Percentiles rank a stretch among this genome's conserved stretches.
phyloP scores from a whole-genome alignment of 345 rosid genomes.

The Populus deltoides region DNA sequence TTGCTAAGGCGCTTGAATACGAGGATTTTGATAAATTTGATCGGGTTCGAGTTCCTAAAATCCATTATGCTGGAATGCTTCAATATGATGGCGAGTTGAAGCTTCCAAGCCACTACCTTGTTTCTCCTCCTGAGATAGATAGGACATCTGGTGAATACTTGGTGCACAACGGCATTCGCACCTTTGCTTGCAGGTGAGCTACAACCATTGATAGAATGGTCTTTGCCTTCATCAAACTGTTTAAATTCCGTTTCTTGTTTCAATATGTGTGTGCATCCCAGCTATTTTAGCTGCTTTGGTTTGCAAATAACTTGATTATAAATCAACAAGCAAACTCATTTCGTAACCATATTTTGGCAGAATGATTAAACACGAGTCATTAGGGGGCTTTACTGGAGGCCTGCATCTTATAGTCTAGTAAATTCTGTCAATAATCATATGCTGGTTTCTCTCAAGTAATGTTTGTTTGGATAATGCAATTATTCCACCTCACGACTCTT shows the following conservation, averaged over 20 bases:
- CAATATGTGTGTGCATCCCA: neutral
- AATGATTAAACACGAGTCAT: neutral
- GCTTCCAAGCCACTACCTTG: slow-evolving; percentile 82
- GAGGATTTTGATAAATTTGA: slow-evolving; percentile 87
- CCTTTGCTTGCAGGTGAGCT: slow-evolving; percentile 93
- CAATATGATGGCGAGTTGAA: slow-evolving; percentile 93
- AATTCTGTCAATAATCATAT: neutral
- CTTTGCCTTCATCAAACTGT: neutral
- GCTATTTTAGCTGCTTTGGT: neutral
- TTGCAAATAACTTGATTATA: neutral
- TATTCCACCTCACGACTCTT: neutral
- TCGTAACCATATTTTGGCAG: neutral
- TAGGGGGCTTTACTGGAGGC: neutral
- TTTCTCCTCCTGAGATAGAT: slow-evolving; percentile 95
- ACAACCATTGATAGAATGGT: neutral
- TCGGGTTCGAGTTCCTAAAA: slow-evolving; percentile 83
- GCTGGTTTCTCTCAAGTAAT: neutral
- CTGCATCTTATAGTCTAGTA: neutral
- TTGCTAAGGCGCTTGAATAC: slow-evolving; percentile 91
- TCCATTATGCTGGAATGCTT: slow-evolving; percentile 96
- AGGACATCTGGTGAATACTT: slow-evolving; percentile 97
- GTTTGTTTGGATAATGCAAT: neutral
- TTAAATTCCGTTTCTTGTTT: neutral
- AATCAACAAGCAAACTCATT: neutral
- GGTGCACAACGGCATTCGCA: slow-evolving; percentile 66